Percentiles rank a stretch among this genome's conserved stretches.
Evolutionary conservation across 345 rosid genomes (phyloP).

Genomic region (Chamaenerion angustifolium): DNA sequence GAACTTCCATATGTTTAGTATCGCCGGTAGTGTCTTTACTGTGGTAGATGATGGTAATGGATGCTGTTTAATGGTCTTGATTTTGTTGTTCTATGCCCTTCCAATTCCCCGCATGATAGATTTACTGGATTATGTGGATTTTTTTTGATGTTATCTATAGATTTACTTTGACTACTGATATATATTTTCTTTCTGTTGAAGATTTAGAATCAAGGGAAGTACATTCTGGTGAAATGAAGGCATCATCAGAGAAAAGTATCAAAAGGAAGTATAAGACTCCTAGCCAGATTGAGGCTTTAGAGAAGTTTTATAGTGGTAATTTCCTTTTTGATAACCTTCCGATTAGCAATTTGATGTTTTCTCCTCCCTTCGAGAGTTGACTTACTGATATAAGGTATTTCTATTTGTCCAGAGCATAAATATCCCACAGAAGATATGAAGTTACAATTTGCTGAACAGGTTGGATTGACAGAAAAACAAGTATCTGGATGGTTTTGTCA

Average conservation of each 20-base stretch:
- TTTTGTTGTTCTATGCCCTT: too few relatives aligned
- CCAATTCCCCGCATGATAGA: too few relatives aligned
- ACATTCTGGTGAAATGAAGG: conserved; percentile 47
- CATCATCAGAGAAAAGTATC: conserved; percentile 34
- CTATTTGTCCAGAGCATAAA: conserved; percentile 44
- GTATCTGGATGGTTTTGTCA: conserved; percentile 98
- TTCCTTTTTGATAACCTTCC: conserved; percentile 11
- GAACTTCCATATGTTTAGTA: too few relatives aligned
- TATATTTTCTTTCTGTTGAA: conserved; percentile 6
- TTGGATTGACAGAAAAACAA: conserved; percentile 86
- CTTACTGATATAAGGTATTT: not conserved
- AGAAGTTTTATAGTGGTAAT: conserved; percentile 65
- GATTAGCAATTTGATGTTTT: not conserved
- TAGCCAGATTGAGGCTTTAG: conserved; percentile 58
- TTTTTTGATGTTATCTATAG: not conserved
- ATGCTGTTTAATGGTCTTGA: too few relatives aligned
- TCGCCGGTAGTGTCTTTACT: too few relatives aligned
- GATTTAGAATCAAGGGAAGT: conserved; percentile 43
- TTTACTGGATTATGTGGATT: not conserved
- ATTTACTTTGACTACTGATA: not conserved
- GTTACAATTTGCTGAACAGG: conserved; percentile 42
- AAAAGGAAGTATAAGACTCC: conserved; percentile 68
- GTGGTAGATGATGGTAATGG: too few relatives aligned
- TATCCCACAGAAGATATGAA: conserved; percentile 82
- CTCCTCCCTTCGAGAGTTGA: too few relatives aligned